These are phyloP conservation scores for Lomentospora prolificans DNA, from an alignment of 2,329 filamentous ascomycete species.

Conservation along the genomic window DNA sequence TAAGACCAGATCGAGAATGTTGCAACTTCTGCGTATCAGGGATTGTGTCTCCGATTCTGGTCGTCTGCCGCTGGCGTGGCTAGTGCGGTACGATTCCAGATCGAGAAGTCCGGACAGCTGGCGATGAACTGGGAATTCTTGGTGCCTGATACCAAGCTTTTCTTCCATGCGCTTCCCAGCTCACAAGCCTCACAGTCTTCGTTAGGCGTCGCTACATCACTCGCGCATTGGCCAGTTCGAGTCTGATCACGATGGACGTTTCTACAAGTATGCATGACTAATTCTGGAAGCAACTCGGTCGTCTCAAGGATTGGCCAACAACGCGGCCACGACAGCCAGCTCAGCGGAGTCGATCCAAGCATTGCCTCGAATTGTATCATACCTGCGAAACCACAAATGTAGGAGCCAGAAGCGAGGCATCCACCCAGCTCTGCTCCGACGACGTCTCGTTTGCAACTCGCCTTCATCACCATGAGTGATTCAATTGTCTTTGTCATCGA, in stretches of 20 bases:
- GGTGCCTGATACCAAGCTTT: not conserved
- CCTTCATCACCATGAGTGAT: too few relatives aligned
- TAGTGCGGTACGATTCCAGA: too few relatives aligned
- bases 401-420: not conserved
- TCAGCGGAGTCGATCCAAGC: not conserved
- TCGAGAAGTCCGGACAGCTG: not conserved
- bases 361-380: not conserved
- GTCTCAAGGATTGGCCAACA: not conserved
- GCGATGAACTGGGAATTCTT: not conserved
- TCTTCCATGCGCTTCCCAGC: not conserved
- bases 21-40: too few relatives aligned
- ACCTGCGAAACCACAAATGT: too few relatives aligned
- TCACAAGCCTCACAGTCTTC: not conserved
- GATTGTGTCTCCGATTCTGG: not conserved
- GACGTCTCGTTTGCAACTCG: too few relatives aligned
- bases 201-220: not conserved
- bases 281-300: not conserved
- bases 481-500: too few relatives aligned
- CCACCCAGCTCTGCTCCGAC: too few relatives aligned
- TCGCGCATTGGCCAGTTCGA: not conserved
- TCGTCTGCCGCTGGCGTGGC: not conserved
- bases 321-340: not conserved
- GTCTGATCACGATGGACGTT: not conserved
- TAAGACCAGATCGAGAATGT: too few relatives aligned
- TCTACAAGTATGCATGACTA: not conserved